Evolutionary conservation across 805 yeast species (phyloP), one percentile per base, ranked within the genome.

Genomic region (Jamesozyma gamospora): DNA sequence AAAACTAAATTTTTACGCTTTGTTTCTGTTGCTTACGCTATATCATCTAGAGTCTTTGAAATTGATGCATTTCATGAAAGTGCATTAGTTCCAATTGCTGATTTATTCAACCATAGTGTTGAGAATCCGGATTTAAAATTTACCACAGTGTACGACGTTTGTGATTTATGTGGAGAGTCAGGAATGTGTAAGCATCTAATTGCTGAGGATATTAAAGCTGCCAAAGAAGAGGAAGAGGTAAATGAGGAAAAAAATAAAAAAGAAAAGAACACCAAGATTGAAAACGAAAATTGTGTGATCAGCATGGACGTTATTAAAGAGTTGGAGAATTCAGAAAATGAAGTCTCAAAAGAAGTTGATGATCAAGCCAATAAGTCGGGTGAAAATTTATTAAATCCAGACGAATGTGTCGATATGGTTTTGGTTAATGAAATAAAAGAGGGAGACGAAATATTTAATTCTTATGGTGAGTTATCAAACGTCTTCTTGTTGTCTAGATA

Each of bases 51-150:
- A 44, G 87, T 88, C 1, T 88, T 90, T 56, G 78, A 77, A 31
- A 74, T 88, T 24, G 97, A 90, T 58, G 68, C 69, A 36, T 87
- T 60, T 54, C 85, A 81, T 50, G 82, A 77, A 26, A 67, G 79
- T 25, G 85, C 83, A 0, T 63, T 90, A 36, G 95, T 88, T 18
- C 96, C 96, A 0, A 84, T 87, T 13, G 96, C 96, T 0, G 95
- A 88, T 60, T 63, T 90, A 28, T 85, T 87, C 62, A 88, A 88
- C 49, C 96, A 87, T 53, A 57, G 68, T 5, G 69, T 62, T 12
- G 76, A 59, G 1, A 52, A 62, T 5, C 87, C 83, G 44, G 68
- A 74, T 48, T 86, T 79, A 9, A 80, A 78, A 58, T 84, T 86
- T 53, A 82, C 75, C 42, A 64, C 78, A 3, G 44, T 69, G 3